Percentiles rank a stretch among this genome's conserved stretches.
Conservation (phyloP, 1,139 yeast species). For the Geotrichum citri-aurantii region DNA sequence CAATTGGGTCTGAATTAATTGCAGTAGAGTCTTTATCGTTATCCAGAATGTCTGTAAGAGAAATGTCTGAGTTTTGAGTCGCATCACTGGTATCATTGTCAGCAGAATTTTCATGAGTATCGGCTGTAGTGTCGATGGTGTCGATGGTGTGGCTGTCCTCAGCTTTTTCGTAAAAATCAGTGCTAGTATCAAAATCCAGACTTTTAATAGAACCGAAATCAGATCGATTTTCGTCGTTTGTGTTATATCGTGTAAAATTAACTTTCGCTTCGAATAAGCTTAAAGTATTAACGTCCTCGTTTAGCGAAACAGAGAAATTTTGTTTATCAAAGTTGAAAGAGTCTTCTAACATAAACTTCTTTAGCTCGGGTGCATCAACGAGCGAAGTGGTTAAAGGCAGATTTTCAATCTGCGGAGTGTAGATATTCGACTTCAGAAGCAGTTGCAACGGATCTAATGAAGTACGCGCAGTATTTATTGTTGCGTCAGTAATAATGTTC, state of each 20-base stretch:
- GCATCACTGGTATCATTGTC: background rate
- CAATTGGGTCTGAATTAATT: background rate
- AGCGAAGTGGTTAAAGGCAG: constrained; percentile 6
- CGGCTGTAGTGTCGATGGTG: background rate
- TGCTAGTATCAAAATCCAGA: too few species aligned
- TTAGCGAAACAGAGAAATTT: background rate
- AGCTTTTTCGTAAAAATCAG: background rate
- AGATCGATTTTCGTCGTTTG: too few species aligned
- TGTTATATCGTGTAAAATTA: too few species aligned
- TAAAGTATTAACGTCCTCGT: constrained; percentile 1
- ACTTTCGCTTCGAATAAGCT: constrained; percentile 1
- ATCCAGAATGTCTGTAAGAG: background rate
- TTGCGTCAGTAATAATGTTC: constrained; percentile 3
- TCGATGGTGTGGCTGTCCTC: background rate
- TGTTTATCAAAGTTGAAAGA: background rate
- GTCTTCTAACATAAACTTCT: constrained; percentile 8
- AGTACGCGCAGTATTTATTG: background rate
- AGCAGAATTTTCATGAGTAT: background rate
- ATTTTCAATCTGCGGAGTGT: constrained; percentile 8
- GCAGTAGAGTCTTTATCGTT: background rate
- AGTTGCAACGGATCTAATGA: background rate
- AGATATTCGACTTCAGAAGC: background rate
- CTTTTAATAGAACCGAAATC: too few species aligned
- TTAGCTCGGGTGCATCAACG: constrained; percentile 15
- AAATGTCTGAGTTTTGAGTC: background rate